Evolutionary conservation across 2,329 filamentous ascomycete species (phyloP).

Genomic region (Alternaria sp.): DNA sequence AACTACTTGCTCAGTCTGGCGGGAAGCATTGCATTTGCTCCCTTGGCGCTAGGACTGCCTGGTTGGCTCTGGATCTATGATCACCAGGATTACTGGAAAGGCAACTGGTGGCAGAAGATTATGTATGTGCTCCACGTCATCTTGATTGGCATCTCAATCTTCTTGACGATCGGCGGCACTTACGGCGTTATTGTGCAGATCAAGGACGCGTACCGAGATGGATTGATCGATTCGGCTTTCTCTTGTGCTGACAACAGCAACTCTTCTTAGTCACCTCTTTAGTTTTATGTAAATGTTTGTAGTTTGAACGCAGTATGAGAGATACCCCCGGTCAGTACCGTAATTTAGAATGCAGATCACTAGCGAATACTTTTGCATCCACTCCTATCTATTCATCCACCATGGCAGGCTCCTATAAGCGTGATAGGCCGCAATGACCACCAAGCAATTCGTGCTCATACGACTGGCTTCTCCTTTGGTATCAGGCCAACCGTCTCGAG

Average conservation of each 20-base stretch:
- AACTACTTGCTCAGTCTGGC: slow-evolving; percentile 61
- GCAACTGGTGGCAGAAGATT: slow-evolving; percentile 45
- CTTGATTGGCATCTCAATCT: slow-evolving; percentile 57
- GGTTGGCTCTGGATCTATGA: slow-evolving; percentile 64
- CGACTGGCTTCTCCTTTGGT: slow-evolving; percentile 29
- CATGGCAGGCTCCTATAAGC: no score
- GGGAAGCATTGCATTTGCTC: slow-evolving; percentile 62
- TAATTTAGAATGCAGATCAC: background rate
- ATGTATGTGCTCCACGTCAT: slow-evolving; percentile 55
- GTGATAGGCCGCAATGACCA: no score
- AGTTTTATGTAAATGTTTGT: background rate
- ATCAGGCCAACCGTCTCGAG: slow-evolving; percentile 36
- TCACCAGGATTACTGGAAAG: slow-evolving; percentile 54
- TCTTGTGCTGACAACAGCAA: slow-evolving; percentile 45
- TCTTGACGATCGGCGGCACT: slow-evolving; percentile 60
- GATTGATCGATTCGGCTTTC: slow-evolving; percentile 53
- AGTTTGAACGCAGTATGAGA: background rate
- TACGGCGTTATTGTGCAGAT: slow-evolving; percentile 62
- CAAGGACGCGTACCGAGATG: slow-evolving; percentile 61
- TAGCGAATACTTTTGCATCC: background rate
- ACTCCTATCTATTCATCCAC: no score
- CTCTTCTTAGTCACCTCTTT: slow-evolving; percentile 27
- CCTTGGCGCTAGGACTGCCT: slow-evolving; percentile 59
- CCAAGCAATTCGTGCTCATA: background rate
- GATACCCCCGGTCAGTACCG: background rate